phyloP scores from a whole-genome alignment of 2,329 filamentous ascomycete genomes.

The Alternaria panax region DNA sequence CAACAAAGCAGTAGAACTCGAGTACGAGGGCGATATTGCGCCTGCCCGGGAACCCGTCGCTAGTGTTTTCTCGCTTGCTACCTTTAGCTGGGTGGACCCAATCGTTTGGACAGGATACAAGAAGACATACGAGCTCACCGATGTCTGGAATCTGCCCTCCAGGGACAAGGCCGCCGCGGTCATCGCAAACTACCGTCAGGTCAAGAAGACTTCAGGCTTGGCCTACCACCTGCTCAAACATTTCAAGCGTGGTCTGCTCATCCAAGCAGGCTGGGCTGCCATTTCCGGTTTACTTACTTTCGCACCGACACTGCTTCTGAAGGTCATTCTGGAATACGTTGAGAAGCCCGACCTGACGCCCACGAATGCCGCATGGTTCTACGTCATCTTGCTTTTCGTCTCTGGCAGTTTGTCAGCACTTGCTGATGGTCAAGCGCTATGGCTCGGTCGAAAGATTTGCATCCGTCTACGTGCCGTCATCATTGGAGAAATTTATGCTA shows the following conservation, averaged over 20 bases:
- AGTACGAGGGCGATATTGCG: constrained; percentile 87
- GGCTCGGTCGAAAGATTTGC: constrained; percentile 93
- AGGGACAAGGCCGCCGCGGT: constrained; percentile 87
- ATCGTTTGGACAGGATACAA: constrained; percentile 91
- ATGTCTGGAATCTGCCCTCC: constrained; percentile 90
- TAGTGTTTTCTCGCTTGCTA: constrained; percentile 85
- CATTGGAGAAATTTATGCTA: constrained; percentile 96
- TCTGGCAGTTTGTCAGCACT: constrained; percentile 83
- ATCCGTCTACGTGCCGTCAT: constrained; percentile 93
- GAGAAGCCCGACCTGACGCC: constrained; percentile 80
- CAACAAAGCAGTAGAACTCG: constrained; percentile 85
- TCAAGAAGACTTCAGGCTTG: constrained; percentile 81
- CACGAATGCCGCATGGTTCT: constrained; percentile 91
- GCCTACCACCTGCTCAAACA: constrained; percentile 83
- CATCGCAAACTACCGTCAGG: constrained; percentile 80
- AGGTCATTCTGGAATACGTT: constrained; percentile 92
- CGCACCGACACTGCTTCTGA: constrained; percentile 86
- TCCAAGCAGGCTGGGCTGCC: constrained; percentile 81
- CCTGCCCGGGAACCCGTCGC: constrained; percentile 87
- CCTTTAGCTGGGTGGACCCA: constrained; percentile 89
- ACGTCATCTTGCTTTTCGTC: constrained; percentile 86
- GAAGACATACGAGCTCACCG: constrained; percentile 78
- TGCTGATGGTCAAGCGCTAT: constrained; percentile 84
- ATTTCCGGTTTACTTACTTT: constrained; percentile 86
- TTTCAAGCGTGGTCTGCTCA: constrained; percentile 77